These are phyloP conservation scores for Euclidium syriacum DNA, from an alignment of 345 rosid genomes.

Conservation along the genomic window DNA sequence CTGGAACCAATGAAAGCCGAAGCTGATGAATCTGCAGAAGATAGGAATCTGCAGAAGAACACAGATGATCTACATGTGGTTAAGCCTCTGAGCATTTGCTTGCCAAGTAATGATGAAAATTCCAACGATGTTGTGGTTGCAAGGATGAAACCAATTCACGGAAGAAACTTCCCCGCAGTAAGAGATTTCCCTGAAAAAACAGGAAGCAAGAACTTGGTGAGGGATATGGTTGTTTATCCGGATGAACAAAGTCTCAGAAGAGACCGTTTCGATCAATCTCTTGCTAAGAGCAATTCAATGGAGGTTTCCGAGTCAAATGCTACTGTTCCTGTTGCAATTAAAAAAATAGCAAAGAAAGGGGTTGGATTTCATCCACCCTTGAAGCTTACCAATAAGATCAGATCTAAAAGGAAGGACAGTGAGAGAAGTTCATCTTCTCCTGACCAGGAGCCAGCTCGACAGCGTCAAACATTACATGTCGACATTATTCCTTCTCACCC, in stretches of 20 bases:
- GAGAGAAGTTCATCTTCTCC: slow-evolving; percentile 22
- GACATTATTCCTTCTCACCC: slow-evolving; percentile 47
- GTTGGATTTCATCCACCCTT: slow-evolving; percentile 13
- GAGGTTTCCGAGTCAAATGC: neutral
- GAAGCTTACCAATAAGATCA: slow-evolving; percentile 14
- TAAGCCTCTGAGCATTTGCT: neutral
- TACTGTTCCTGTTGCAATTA: slow-evolving; percentile 15
- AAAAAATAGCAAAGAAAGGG: slow-evolving; percentile 36
- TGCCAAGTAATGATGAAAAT: neutral
- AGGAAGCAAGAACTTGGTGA: slow-evolving; percentile 35
- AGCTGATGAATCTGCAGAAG: neutral
- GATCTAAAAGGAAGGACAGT: slow-evolving; percentile 6
- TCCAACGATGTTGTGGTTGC: neutral
- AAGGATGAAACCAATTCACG: slow-evolving; percentile 37
- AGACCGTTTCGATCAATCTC: slow-evolving; percentile 12
- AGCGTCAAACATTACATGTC: slow-evolving; percentile 26
- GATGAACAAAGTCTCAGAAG: neutral
- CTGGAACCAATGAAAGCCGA: slow-evolving; percentile 1
- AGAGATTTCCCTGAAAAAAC: slow-evolving; percentile 50
- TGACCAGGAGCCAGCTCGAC: slow-evolving; percentile 36
- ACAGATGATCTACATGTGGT: neutral
- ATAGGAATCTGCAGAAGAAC: neutral
- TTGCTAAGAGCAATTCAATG: neutral
- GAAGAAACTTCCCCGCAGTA: slow-evolving; percentile 41
- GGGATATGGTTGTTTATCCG: neutral